Evolutionary conservation across 371 early-diverging fungal genomes (phyloP), one percentile per base, ranked within the genome.

Genomic region (Mucor indicus): DNA sequence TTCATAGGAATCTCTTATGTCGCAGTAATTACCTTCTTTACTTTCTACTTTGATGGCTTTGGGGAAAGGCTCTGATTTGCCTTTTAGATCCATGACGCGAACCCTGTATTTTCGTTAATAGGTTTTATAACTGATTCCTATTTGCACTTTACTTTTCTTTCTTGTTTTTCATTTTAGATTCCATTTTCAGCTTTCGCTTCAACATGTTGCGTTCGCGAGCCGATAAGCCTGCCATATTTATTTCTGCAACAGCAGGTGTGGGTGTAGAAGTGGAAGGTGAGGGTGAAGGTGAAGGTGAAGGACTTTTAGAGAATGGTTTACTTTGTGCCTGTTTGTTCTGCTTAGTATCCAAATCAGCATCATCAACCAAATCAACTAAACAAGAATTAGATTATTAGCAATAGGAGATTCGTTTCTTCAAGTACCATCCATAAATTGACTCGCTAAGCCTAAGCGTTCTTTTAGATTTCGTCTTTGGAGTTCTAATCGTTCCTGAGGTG

Each of bases 161-260:
- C 36, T 77, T 78, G 55, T 84, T 81, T 38, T 84, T 80, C 62
- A 69, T 55, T 56, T 90, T 92, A n/a, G 85, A 83, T 22, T 86
- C 92, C 43, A 81, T 65, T 53, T 90, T 93, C 56, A 84, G 77
- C 57, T 91, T 93, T 44, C 98, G 83, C 68, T 96, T 96, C 23
- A 92, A 62, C 64, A 78, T 79, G 52, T 91, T 91, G 32, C 89
- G 77, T 70, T 96, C 95, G 33, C 98, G 85, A 0, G 94, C 92
- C 41, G 93, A 93, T 47, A 98, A 76, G 15, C 89, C 92, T 10
- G 84, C 83, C 82, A 90, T 81, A 24, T 84, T 85, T 21, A 83
- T 77, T 44, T 80, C 73, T 47, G 64, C 58, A 1, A 70, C 62
- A 12, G 68, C 72, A n/a, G 72, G 74, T 9, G 77, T 58, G 32